Conservation (phyloP, 768 basidiomycete genomes). For the Mrakia hoshinonis region DNA sequence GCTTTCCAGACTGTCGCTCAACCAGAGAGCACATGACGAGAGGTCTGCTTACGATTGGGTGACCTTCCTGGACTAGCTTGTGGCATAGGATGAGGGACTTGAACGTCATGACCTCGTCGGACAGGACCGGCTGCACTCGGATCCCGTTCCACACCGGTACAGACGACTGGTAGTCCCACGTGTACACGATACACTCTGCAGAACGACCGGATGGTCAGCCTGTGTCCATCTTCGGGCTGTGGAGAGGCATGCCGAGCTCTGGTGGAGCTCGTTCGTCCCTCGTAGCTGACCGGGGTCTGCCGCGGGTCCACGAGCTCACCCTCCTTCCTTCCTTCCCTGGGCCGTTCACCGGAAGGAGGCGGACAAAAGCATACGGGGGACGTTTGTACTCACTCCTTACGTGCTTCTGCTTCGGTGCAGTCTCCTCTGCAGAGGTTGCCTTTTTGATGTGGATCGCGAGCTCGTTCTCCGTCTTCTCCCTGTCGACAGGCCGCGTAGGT, state of each 20-base stretch:
- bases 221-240: neutral
- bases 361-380: neutral
- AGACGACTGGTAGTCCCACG: slow-evolving; percentile 98
- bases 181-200: slow-evolving; percentile 92
- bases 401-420: slow-evolving; percentile 97
- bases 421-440: slow-evolving; percentile 88
- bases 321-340: neutral
- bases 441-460: slow-evolving; percentile 95
- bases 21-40: neutral
- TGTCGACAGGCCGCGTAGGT: slow-evolving; percentile 95
- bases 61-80: slow-evolving; percentile 95
- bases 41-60: slow-evolving; percentile 62
- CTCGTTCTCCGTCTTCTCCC: slow-evolving; percentile 94
- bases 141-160: slow-evolving; percentile 97
- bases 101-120: slow-evolving; percentile 97
- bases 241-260: neutral
- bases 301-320: neutral
- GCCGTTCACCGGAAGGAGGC: neutral
- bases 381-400: slow-evolving; percentile 69
- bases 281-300: neutral
- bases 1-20: neutral
- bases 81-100: slow-evolving; percentile 96
- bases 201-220: too few species aligned
- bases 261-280: neutral
- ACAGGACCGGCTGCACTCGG: slow-evolving; percentile 88